Evolutionary conservation across 768 basidiomycete species (phyloP).

Genomic region (Lentinula guzmanii): DNA sequence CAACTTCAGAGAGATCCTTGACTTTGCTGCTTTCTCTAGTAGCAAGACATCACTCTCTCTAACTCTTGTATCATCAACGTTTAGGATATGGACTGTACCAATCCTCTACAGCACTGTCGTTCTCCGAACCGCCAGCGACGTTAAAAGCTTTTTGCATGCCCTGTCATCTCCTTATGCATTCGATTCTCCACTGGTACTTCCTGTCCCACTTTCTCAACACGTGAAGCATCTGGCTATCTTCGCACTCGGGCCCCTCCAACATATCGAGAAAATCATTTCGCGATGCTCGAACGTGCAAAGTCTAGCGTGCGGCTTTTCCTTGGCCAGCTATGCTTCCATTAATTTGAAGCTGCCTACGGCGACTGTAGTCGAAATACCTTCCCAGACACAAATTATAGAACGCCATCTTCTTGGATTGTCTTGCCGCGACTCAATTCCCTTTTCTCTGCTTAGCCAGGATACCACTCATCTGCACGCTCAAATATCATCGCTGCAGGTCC

Average conservation of each 20-base stretch:
- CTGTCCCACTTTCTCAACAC: conserved; percentile 5
- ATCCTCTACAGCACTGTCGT: conserved; percentile 30
- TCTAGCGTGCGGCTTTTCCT: conserved; percentile 29
- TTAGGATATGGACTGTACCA: conserved; percentile 26
- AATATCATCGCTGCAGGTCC: conserved; percentile 13
- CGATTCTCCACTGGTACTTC: conserved; percentile 6
- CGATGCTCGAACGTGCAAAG: conserved; percentile 24
- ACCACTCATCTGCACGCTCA: conserved; percentile 29
- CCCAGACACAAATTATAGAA: conserved; percentile 15
- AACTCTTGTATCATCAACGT: conserved; percentile 27
- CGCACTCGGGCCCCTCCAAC: conserved; percentile 24
- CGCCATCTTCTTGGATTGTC: conserved; percentile 27
- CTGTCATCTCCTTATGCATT: conserved; percentile 15
- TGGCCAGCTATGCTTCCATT: conserved; percentile 18
- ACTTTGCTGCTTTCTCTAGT: conserved; percentile 24
- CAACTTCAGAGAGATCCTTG: conserved; percentile 19
- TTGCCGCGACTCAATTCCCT: conserved; percentile 30
- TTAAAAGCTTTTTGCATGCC: conserved; percentile 22
- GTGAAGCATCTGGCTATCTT: conserved; percentile 30
- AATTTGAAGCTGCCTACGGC: conserved; percentile 3
- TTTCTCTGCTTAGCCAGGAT: conserved; percentile 19
- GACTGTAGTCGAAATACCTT: not conserved
- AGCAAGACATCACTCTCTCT: conserved; percentile 22
- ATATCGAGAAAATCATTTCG: conserved; percentile 23
- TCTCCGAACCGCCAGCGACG: conserved; percentile 22